Evolutionary conservation across 1,139 yeast genomes (phyloP).

Genomic region (Saccharomyces hybrid): DNA sequence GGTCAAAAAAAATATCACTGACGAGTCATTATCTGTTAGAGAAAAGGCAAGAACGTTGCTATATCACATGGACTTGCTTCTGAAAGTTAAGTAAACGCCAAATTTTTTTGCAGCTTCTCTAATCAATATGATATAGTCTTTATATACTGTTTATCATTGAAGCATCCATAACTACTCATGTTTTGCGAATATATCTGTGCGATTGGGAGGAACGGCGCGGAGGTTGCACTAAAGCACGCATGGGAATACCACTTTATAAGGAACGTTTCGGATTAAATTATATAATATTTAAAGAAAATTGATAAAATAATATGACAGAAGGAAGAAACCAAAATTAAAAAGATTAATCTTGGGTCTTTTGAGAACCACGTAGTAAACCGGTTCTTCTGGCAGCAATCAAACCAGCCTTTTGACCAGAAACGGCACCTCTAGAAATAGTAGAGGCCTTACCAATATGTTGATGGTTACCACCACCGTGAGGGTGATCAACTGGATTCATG

Average conservation of each 20-base stretch:
- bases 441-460: conserved; percentile 99
- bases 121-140: neutral
- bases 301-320: conserved; percentile 10
- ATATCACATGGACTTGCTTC: conserved; percentile 28
- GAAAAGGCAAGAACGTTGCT: conserved; percentile 29
- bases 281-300: conserved; percentile 2
- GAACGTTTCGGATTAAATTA: neutral
- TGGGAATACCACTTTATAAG: neutral
- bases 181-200: too few relatives aligned
- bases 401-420: conserved; percentile 99
- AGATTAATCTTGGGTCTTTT: conserved; percentile 8
- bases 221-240: neutral
- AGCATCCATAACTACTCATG: neutral
- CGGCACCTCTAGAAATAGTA: conserved; percentile 99
- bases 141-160: neutral
- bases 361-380: conserved; percentile 93
- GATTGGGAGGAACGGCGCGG: too few relatives aligned
- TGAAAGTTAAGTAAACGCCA: conserved; percentile 10
- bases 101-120: too few relatives aligned
- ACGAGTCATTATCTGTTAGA: conserved; percentile 26
- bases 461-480: conserved; percentile 99
- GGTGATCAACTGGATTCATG: conserved; percentile 99
- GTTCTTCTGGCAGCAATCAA: conserved; percentile 99
- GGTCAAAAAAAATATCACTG: conserved; percentile 25
- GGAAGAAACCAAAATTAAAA: conserved; percentile 9